A percentile compares a stretch with the other conserved stretches of the same genome.
phyloP scores from a whole-genome alignment of 768 basidiomycete genomes.

The Lenzites betulinus region DNA sequence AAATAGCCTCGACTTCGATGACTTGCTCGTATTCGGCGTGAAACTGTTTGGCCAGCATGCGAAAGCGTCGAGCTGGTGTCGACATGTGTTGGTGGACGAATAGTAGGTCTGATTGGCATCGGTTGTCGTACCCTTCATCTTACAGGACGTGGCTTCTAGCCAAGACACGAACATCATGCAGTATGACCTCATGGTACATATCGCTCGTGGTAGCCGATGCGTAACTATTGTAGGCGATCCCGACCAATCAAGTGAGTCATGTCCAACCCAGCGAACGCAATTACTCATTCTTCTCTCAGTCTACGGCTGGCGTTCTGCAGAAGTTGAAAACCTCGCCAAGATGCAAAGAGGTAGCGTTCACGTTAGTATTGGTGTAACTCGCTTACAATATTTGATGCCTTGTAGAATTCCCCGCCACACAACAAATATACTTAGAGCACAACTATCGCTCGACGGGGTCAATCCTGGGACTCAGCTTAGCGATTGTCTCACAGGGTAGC shows the following conservation, averaged over 20 bases:
- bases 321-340: slow-evolving; percentile 69
- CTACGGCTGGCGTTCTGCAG: slow-evolving; percentile 86
- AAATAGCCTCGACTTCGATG: slow-evolving; percentile 88
- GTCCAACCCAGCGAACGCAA: too few species aligned
- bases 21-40: slow-evolving; percentile 74
- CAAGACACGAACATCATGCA: slow-evolving; percentile 85
- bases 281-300: slow-evolving; percentile 41
- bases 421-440: slow-evolving; percentile 76
- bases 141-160: slow-evolving; percentile 31
- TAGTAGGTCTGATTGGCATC: slow-evolving; percentile 52
- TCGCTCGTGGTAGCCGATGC: slow-evolving; percentile 54
- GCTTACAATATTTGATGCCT: not conserved
- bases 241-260: slow-evolving; percentile 74
- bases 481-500: slow-evolving; percentile 81
- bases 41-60: slow-evolving; percentile 57
- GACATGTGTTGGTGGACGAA: slow-evolving; percentile 78
- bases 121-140: not conserved
- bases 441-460: slow-evolving; percentile 85
- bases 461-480: slow-evolving; percentile 71
- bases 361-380: too few species aligned
- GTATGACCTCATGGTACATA: slow-evolving; percentile 74
- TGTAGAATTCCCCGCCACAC: slow-evolving; percentile 65
- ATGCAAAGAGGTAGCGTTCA: slow-evolving; percentile 59
- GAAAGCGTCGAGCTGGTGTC: slow-evolving; percentile 56
- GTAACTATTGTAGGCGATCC: slow-evolving; percentile 89